Evolutionary conservation across 768 basidiomycete genomes (phyloP), one percentile per base, ranked within the genome.

Genomic region (Mycena sanguinolenta): DNA sequence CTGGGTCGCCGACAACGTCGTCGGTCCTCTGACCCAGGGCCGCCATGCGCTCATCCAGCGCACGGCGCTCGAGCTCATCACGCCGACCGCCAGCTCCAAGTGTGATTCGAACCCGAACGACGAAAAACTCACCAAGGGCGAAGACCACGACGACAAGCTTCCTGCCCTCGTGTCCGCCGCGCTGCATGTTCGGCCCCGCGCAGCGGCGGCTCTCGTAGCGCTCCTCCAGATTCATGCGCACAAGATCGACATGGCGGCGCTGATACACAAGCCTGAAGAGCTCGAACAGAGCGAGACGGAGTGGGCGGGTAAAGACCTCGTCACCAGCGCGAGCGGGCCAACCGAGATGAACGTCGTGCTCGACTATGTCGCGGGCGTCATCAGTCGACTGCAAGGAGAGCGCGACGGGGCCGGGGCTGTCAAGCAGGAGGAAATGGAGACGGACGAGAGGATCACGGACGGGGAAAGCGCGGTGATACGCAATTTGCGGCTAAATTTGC

Each of bases 401-500:
- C 58, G 58, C 59, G 58, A 58, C 54, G 68, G 54, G n/a, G 21
- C 19, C 60, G 49, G 69, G 46, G 38, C 23, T 16, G 36, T 71
- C 19, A 71, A 71, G 53, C 30, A 30, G 27, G 58, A 62, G 21
- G 69, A 49, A 28, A 21, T 53, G 34, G 71, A 58, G 25, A 71
- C 69, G 27, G 74, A 76, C 16, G 75, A 71, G 44, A 69, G 14
- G 58, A 46, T 53, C 74, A 67, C 17, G 65, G 68, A 9, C 32
- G 76, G 65, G 9, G 73, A 70, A 57, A 71, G 62, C 34, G 59
- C 65, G 10, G 76, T 77, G 73, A 69, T 90, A 74, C 86, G 87
- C 63, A 86, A 89, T 62, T 81, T 94, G 58, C 86, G 93, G 44
- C 82, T 95, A 72, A 94, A 93, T 76, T 82, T 95, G 32, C 84